Evolutionary conservation across 305 asterid genomes (phyloP), one percentile per base, ranked within the genome.

Genomic region (Solanum aculeatissimum): DNA sequence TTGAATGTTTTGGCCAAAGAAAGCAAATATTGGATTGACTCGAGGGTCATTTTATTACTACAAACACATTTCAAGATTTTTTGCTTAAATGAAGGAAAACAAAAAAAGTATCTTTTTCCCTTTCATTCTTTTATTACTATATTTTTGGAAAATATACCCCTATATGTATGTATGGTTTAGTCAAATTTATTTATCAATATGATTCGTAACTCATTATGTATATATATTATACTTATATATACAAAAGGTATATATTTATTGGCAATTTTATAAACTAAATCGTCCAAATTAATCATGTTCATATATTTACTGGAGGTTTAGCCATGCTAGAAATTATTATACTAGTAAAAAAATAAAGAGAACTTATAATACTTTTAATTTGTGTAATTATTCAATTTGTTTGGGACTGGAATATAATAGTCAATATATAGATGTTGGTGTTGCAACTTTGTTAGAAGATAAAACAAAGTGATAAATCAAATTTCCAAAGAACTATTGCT

Each of bases 1-100:
- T 54, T 63, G 66, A 47, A 14, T 54, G 49, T 86, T 84, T 68
- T 65, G 88, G 88, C 84, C 78, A 71, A 80, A 80, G 81, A 53
- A 71, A 75, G 84, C 68, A 1, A 38, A 58, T 69, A 38, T 81
- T 87, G 90, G 87, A 87, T 89, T 87, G 91, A 87, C 91, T 89
- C 91, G 91, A 89, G 90, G 89, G 86, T 72, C 54, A 54, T 53
- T 86, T 88, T 75, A 74, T 85, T 79, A 69, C 57, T 65, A 32
- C 29, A 47, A 51, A 63, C 49, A 57, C 55, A 53, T 53, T 43
- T 81, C 72, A 63, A 54, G 72, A 54, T 14, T 1, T 21, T 68
- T 60, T 38, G 72, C 18, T 81, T 81, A 23, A 54, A 57, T 60
- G 70, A 63, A 42, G 58, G 54, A 45, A 55, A 21, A 15, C 38